Evolutionary conservation across 2,329 filamentous ascomycete genomes (phyloP), one percentile per base, ranked within the genome.

Genomic region (Epichloe coenophiala): DNA sequence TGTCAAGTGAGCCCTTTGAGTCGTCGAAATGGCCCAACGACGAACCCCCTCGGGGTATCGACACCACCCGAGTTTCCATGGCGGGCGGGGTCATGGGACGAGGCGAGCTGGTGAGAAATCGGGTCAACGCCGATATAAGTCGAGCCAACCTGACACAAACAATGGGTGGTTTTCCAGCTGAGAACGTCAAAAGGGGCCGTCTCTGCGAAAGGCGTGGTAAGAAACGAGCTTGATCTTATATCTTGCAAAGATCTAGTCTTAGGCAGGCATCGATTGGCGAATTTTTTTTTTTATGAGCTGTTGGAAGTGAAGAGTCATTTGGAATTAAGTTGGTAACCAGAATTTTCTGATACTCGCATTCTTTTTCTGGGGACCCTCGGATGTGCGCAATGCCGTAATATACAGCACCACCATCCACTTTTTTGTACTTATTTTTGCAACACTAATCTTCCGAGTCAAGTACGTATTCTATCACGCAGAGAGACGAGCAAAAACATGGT

Each of bases 41-140:
- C 7, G 27, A 19, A 57, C 60, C 53, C 53, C 57, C 60, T 31
- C 53, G 59, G 15, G 62, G 55, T 41, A 72, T 62, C 49, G 59
- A 64, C 44, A 70, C 59, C 49, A 72, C 64, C 27, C 64, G 63
- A 11, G 70, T 72, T 56, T 71, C 60, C 68, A 71, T 71, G 36
- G 58, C 53, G 47, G 55, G 39, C 38, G 40, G n/a, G 27, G 21
- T 31, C 36, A 42, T 13, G 21, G 3, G 9, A 41, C 12, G 31
- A 35, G 37, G 23, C 43, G 23, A 39, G 43, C 36, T 46, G 31
- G 21, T 35, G 31, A 12, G 54, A 37, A 41, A 49, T 33, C 54
- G 57, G 13, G 52, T 50, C 13, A 51, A 45, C 38, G 53, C 47
- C 17, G 61, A 57, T 60, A 53, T 61, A 62, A 63, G 62, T 63